A percentile compares a stretch with the other conserved stretches of the same genome.
phyloP scores from a whole-genome alignment of 371 early-diverging fungal species.

The Basidiobolus meristosporus region DNA sequence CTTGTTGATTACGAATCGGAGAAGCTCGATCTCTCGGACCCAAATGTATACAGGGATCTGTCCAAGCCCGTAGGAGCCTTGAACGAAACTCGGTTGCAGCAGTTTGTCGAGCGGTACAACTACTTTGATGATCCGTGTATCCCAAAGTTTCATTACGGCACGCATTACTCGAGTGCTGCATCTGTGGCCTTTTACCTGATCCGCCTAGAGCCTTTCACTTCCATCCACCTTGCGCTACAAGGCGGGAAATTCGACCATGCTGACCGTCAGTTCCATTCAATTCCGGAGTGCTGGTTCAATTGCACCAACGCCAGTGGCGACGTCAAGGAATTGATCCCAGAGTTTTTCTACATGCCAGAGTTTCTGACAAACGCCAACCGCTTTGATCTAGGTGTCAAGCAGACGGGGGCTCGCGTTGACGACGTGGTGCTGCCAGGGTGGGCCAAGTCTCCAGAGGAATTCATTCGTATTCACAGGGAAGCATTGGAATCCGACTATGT shows the following conservation, averaged over 20 bases:
- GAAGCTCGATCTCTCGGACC: constrained; percentile 29
- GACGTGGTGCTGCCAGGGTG: constrained; percentile 45
- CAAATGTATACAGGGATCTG: constrained; percentile 36
- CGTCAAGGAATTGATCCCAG: constrained; percentile 59
- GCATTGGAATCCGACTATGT: constrained; percentile 69
- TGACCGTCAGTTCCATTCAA: constrained; percentile 23
- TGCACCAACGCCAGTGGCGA: constrained; percentile 25
- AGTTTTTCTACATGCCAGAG: constrained; percentile 56
- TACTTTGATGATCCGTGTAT: constrained; percentile 40
- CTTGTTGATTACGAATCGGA: constrained; percentile 25
- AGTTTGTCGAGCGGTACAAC: constrained; percentile 32
- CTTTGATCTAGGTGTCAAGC: constrained; percentile 32
- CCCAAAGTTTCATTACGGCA: constrained; percentile 45
- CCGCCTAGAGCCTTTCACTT: constrained; percentile 51
- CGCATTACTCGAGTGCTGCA: constrained; percentile 61
- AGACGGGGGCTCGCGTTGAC: constrained; percentile 4
- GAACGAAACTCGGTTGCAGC: constrained; percentile 24
- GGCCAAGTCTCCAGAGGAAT: constrained; percentile 44
- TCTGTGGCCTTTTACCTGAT: constrained; percentile 40
- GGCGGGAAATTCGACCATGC: constrained; percentile 61
- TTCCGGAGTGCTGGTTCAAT: constrained; percentile 13
- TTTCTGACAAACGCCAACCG: constrained; percentile 36
- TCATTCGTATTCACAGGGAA: constrained; percentile 38
- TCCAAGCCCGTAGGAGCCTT: constrained; percentile 53
- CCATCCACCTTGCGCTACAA: constrained; percentile 42